Evolutionary conservation across 2,329 filamentous ascomycete genomes (phyloP), one percentile per base, ranked within the genome.

Genomic region (Diaporthe nobilis): DNA sequence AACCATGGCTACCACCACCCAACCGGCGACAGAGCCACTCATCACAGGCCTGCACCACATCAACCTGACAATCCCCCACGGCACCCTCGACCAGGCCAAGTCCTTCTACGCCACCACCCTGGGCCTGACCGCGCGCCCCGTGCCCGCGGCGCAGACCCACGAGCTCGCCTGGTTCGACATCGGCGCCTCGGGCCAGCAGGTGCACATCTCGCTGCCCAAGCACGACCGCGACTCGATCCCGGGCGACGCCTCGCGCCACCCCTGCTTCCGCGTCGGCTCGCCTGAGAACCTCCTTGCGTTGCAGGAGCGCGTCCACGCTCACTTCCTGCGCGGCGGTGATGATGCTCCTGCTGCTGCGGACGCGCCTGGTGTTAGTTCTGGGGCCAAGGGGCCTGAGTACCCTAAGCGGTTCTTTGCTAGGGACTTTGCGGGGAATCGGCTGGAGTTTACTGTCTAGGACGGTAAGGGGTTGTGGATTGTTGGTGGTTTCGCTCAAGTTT

Each of bases 81-180:
- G 85, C 74, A 90, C 89, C 0, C 85, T 92, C 44, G 83, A 85
- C 28, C 83, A 85, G 15, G 90, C 90, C 3, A 82, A 85, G 28
- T 84, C 84, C 13, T 92, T 92, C 83, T 92, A 92, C 82, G 86
- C 83, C 73, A 80, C 82, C 1, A 92, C 90, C 0, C 85, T 93
- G 0, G 90, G 90, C 17, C 85, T 93, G 7, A 86, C 82, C 6
- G 82, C 87, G 2, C 84, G 87, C 5, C 81, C 88, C 1, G 91
- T 92, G 0, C 91, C 91, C 0, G 82, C 82, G 3, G 80, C 87
- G 1, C 90, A 92, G 78, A 85, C 83, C 71, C 86, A 85, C 20
- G 86, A 83, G 1, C 83, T 92, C 1, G 86, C 88, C 12, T 93
- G 91, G 90, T 91, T 92, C 83, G 89, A 92, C 79, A 88, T 92